A percentile compares a stretch with the other conserved stretches of the same genome.
Conservation (phyloP, 176 grass and related monocot species). For the Hordeum vulgare region DNA sequence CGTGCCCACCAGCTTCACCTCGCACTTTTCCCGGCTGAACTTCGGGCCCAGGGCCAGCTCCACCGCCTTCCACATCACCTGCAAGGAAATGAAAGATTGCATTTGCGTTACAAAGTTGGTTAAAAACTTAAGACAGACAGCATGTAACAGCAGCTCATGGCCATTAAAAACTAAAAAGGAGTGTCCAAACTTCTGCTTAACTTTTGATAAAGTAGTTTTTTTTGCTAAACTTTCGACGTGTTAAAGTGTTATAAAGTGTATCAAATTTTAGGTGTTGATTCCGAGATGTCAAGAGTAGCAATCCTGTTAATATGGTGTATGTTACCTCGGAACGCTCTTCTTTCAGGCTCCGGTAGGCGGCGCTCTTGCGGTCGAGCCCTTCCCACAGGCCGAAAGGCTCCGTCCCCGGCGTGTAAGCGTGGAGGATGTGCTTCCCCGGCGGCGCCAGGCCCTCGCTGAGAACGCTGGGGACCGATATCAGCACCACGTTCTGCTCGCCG, state of each 20-base stretch:
- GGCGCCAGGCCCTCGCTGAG: constrained; percentile 69
- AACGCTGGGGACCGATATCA: constrained; percentile 86
- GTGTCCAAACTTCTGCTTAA: neutral
- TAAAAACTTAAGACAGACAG: neutral
- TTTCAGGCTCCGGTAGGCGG: constrained; percentile 67
- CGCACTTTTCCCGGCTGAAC: constrained; percentile 73
- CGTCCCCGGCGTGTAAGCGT: constrained; percentile 93
- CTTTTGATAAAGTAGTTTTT: neutral
- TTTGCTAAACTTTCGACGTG: constrained; percentile 1
- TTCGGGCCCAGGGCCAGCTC: constrained; percentile 70
- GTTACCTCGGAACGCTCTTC: constrained; percentile 82
- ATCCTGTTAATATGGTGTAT: neutral
- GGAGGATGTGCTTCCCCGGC: constrained; percentile 74
- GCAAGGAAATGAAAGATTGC: neutral
- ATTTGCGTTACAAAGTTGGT: constrained; percentile 10
- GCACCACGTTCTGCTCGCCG: constrained; percentile 75
- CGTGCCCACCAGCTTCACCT: constrained; percentile 76
- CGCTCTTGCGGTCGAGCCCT: constrained; percentile 65
- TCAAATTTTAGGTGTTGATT: neutral
- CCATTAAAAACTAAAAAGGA: constrained; percentile 4
- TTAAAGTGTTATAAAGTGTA: neutral
- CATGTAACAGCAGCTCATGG: neutral
- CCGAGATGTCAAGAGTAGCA: neutral
- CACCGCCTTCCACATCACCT: constrained; percentile 96
- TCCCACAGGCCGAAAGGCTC: constrained; percentile 91